Base-by-base conservation (phyloP, 805 yeast genomes). In the Metschnikowia gruessii region DNA sequence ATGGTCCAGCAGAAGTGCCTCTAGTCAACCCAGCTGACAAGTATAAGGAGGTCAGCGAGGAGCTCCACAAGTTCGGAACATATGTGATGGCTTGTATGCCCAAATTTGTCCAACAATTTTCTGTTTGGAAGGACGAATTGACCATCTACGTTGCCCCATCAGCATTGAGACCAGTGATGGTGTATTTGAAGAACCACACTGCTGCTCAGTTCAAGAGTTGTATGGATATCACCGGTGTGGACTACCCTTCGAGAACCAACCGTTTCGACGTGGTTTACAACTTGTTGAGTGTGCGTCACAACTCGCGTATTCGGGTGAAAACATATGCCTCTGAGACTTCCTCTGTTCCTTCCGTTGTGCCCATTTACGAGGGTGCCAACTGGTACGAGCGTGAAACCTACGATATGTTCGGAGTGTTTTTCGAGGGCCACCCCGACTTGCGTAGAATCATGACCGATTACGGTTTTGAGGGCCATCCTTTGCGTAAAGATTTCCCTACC, bases 361-460 rank as follows among this genome's bases (percentile, higher is more conserved):
- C 81, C 13, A 59, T 88, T 42, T 87, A 68, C 65, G 81, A 82
- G 63, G 95, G 95, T 49, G 85, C 89, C 53, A 87, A 88, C 70
- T 88, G 96, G 96, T 85, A 79, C 64, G 96, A 88, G 71, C 79
- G 96, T 64, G 96, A 88, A 66, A 82, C 94, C 12, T 88, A 85
- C 65, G 96, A 88, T 65, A 74, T 88, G 79, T 88, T 79, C 64
- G 96, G 96, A 36, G 80, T 88, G 49, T 87, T 87, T 68, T 88
- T 88, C 61, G 92, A 85, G 68, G 87, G 85, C 50, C 96, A 88
- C 67, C 95, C 95, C 5, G 96, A 87, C 67, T 75, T 87, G 62
- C 82, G 96, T 71, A 78, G 96, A 70, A 87, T 87, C 66, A 79
- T 87, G 82, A 87, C 96, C 46, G 96, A 87, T 69, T 87, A 87